A percentile compares a stretch with the other conserved stretches of the same genome.
phyloP scores from a whole-genome alignment of 1,284 basidiomycete species.

The Xerocomus nothofagi region DNA sequence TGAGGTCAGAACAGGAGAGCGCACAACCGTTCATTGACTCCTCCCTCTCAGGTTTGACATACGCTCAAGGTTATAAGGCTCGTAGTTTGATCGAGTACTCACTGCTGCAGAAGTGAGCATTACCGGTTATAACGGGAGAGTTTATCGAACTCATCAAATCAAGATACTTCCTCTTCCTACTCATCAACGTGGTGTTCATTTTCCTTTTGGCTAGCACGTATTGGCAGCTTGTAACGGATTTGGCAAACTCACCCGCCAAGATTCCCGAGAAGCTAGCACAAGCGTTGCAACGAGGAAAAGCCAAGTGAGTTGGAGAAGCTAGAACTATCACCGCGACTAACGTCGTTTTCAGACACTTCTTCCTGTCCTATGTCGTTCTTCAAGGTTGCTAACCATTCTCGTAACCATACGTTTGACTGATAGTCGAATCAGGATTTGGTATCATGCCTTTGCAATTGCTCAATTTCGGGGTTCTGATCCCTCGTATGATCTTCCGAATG shows the following conservation, averaged over 20 bases:
- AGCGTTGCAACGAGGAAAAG: constrained; percentile 72
- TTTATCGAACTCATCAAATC: constrained; percentile 7
- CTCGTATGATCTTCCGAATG: constrained; percentile 66
- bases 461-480: constrained; percentile 83
- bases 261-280: constrained; percentile 88
- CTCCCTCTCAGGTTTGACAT: constrained; percentile 66
- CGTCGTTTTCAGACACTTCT: constrained; percentile 70
- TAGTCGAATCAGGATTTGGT: constrained; percentile 63
- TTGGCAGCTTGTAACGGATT: constrained; percentile 83
- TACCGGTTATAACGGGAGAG: background rate
- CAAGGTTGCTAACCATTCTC: constrained; percentile 57
- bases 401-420: constrained; percentile 5
- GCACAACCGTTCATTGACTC: background rate
- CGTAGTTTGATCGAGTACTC: constrained; percentile 94
- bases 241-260: constrained; percentile 85
- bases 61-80: constrained; percentile 86
- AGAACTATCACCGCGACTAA: constrained; percentile 18
- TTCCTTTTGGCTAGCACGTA: constrained; percentile 91
- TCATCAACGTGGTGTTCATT: constrained; percentile 95
- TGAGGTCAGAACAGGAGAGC: constrained; percentile 30
- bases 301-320: constrained; percentile 45
- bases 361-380: constrained; percentile 92
- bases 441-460: constrained; percentile 94
- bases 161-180: constrained; percentile 92
- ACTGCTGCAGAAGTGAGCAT: constrained; percentile 80